Evolutionary conservation across 1,284 basidiomycete genomes (phyloP).

Genomic region (Pseudozyma hubeiensis): DNA sequence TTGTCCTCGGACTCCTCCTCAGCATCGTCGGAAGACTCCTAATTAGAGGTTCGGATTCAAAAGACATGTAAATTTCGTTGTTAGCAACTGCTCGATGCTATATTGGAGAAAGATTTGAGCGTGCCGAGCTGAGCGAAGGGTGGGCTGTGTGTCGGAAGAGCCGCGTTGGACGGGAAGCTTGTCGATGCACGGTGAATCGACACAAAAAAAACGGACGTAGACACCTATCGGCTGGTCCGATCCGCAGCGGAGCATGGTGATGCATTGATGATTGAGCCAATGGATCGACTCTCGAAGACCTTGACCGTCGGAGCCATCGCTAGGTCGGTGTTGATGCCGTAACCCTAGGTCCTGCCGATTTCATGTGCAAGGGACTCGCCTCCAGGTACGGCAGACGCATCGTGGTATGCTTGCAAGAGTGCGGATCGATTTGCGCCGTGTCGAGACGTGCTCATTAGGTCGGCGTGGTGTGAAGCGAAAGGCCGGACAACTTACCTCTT

Average conservation of each 20-base stretch:
- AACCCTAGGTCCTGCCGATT: no score
- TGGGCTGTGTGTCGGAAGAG: neutral
- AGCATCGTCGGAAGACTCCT: slow-evolving; percentile 40
- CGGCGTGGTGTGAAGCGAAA: slow-evolving; percentile 1
- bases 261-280: no score
- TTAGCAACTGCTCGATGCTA: slow-evolving; percentile 5
- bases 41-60: neutral
- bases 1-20: slow-evolving; percentile 47
- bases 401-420: no score
- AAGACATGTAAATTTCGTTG: neutral
- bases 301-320: no score
- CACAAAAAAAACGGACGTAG: neutral
- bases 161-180: neutral
- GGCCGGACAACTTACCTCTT: slow-evolving; percentile 50
- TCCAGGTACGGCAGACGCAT: no score
- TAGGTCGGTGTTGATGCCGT: no score
- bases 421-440: neutral
- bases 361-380: no score
- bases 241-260: no score
- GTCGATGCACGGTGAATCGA: neutral
- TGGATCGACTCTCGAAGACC: no score
- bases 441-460: neutral
- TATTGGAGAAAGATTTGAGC: neutral
- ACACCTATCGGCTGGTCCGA: no score
- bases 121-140: neutral